Conservation (phyloP, 176 grass and related monocot species). For the Eleusine coracana region DNA sequence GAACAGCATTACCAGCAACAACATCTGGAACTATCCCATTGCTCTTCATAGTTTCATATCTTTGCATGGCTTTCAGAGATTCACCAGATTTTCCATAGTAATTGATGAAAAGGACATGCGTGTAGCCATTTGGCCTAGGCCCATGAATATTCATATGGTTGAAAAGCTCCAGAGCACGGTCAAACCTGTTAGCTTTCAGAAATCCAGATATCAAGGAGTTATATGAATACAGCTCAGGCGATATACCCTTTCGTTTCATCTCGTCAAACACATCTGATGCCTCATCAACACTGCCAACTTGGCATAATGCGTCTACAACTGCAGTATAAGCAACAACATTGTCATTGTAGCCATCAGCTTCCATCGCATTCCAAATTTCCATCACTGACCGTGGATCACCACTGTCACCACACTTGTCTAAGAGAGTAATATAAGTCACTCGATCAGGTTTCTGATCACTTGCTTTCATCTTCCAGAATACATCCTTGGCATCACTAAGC, state of each 20-base stretch:
- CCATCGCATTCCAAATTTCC: slow-evolving; percentile 74
- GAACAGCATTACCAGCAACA: slow-evolving; percentile 81
- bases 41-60: slow-evolving; percentile 80
- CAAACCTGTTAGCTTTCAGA: slow-evolving; percentile 62
- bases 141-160: slow-evolving; percentile 76
- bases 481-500: slow-evolving; percentile 64
- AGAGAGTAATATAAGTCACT: slow-evolving; percentile 83
- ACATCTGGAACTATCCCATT: slow-evolving; percentile 77
- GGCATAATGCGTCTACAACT: slow-evolving; percentile 67
- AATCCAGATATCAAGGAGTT: slow-evolving; percentile 83
- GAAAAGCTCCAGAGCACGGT: slow-evolving; percentile 62
- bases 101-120: slow-evolving; percentile 93
- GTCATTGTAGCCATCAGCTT: slow-evolving; percentile 72
- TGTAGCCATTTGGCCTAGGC: slow-evolving; percentile 69
- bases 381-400: slow-evolving; percentile 64
- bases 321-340: slow-evolving; percentile 77
- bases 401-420: slow-evolving; percentile 79
- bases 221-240: slow-evolving; percentile 79
- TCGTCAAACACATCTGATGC: slow-evolving; percentile 57
- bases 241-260: slow-evolving; percentile 71
- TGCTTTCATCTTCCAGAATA: slow-evolving; percentile 87
- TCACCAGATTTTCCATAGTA: slow-evolving; percentile 83
- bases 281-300: slow-evolving; percentile 73
- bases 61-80: slow-evolving; percentile 63
- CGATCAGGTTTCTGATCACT: slow-evolving; percentile 79